Conservation (phyloP, 1,139 yeast genomes). For the Maudiozyma humilis region DNA sequence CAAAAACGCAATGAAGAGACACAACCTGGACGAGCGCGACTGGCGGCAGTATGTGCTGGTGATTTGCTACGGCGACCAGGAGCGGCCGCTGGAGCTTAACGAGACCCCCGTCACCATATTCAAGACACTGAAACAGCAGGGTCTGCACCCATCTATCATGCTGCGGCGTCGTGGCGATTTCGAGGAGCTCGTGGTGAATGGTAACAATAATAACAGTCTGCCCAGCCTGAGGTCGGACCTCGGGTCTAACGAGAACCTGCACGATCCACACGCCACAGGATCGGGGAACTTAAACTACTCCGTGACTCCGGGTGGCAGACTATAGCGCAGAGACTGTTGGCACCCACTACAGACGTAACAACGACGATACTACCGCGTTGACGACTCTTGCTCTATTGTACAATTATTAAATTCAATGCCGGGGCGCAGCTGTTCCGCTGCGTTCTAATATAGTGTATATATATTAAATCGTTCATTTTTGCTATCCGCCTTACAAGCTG, state of each 20-base stretch:
- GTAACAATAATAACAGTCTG: neutral
- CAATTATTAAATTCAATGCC: neutral
- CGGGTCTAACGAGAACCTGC: neutral
- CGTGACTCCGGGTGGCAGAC: conserved; percentile 12
- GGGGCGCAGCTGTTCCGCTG: neutral
- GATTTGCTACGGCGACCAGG: conserved; percentile 86
- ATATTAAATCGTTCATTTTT: too few relatives aligned
- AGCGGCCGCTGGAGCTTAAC: conserved; percentile 70
- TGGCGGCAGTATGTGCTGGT: conserved; percentile 87
- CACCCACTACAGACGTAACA: too few relatives aligned
- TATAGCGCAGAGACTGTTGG: conserved; percentile 7
- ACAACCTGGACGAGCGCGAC: conserved; percentile 69
- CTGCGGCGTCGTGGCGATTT: conserved; percentile 66
- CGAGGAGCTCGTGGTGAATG: conserved; percentile 20
- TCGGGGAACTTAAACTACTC: conserved; percentile 22
- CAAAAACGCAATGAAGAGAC: conserved; percentile 84
- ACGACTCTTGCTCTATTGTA: neutral
- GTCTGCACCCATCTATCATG: conserved; percentile 90
- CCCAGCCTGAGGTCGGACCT: neutral
- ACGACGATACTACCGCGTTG: too few relatives aligned
- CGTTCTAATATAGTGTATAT: neutral
- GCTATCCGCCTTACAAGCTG: conserved; percentile 3
- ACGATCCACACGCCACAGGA: neutral
- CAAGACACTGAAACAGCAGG: conserved; percentile 78
- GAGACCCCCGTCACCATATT: conserved; percentile 88